These are phyloP conservation scores for Hamamelis virginiana DNA, from an alignment of 164 flowering plant genomes.

Conservation along the genomic window DNA sequence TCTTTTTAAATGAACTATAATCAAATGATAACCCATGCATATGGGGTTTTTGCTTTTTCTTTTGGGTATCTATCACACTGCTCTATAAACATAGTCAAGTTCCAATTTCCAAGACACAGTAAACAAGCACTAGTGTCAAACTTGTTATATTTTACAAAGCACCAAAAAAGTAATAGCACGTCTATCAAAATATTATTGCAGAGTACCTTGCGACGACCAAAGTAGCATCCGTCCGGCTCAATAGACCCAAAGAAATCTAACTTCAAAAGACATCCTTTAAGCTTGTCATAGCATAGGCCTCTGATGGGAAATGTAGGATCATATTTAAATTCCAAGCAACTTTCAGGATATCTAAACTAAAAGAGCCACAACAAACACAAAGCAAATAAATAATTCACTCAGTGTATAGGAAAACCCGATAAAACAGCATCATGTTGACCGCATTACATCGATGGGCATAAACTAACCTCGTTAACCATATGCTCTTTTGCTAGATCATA, in stretches of 20 bases:
- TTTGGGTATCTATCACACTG: too few species aligned
- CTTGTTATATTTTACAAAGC: too few species aligned
- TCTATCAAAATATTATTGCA: background rate
- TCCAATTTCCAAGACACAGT: background rate
- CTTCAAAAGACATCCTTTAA: slow-evolving; percentile 84
- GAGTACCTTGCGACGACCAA: slow-evolving; percentile 82
- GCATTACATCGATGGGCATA: background rate
- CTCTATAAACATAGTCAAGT: too few species aligned
- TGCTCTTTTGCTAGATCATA: slow-evolving; percentile 88
- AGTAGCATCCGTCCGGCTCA: slow-evolving; percentile 89
- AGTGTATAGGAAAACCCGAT: background rate
- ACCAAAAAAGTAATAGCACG: too few species aligned
- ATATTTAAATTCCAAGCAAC: slow-evolving; percentile 66
- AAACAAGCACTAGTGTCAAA: background rate
- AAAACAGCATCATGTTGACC: background rate
- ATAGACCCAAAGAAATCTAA: slow-evolving; percentile 93
- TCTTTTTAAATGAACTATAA: too few species aligned
- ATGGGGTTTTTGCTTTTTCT: too few species aligned
- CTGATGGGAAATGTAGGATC: slow-evolving; percentile 82
- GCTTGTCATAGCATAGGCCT: slow-evolving; percentile 83
- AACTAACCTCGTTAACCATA: slow-evolving; percentile 86
- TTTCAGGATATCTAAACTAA: slow-evolving; percentile 83
- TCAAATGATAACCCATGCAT: too few species aligned
- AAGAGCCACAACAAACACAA: slow-evolving; percentile 15
- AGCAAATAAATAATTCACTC: slow-evolving; percentile 7